Conservation (phyloP, 306 rosid genomes). For the Trifolium fragiferum region DNA sequence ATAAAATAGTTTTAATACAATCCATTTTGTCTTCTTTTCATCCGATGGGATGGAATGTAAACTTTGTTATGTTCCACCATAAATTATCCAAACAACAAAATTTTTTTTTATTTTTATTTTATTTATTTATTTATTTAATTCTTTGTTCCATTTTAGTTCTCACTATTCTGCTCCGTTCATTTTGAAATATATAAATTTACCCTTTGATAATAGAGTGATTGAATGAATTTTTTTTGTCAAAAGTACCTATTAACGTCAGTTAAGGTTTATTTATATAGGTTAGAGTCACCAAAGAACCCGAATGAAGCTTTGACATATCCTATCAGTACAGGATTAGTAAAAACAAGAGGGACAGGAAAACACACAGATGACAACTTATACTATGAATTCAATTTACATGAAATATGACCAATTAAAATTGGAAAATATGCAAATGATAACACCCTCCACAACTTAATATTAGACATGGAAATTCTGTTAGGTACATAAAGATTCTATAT, state of each 20-base stretch:
- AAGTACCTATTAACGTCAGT: not conserved
- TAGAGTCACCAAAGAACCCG: not conserved
- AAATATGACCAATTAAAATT: conserved; percentile 11
- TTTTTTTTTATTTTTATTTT: too few species aligned
- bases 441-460: not conserved
- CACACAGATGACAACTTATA: not conserved
- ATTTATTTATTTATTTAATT: too few species aligned
- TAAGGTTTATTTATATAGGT: conserved; percentile 19
- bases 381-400: not conserved
- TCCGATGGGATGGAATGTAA: not conserved
- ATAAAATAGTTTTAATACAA: not conserved
- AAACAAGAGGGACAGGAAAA: conserved; percentile 11
- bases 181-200: not conserved
- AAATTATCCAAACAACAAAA: not conserved
- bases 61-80: not conserved
- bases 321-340: conserved; percentile 1
- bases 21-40: not conserved
- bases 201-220: conserved; percentile 11
- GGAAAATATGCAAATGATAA: conserved; percentile 14
- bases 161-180: not conserved
- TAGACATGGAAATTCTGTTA: conserved; percentile 17
- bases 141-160: not conserved
- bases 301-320: conserved; percentile 17
- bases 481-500: conserved; percentile 14
- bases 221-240: not conserved